Evolutionary conservation across 108 stramenopile genomes (phyloP), one percentile per base, ranked within the genome.

Genomic region (Cyclotella baltica): DNA sequence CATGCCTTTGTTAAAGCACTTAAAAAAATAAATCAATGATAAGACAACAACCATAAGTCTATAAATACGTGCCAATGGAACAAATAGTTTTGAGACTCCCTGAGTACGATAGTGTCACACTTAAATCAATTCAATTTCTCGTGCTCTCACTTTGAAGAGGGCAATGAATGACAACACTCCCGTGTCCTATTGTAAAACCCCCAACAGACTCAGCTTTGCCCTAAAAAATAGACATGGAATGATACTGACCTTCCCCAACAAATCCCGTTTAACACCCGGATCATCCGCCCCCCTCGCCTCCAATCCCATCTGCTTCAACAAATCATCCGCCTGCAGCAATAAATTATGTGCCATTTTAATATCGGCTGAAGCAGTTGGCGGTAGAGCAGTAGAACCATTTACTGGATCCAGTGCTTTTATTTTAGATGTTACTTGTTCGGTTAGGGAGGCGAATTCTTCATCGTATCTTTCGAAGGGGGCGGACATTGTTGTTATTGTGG

Each of bases 291-390:
- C 88, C 29, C 97, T 80, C 6, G 95, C 96, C 66, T 98, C 98
- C 56, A 98, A 67, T 19, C 92, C 91, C 98, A 98, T 98, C 85
- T 98, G 97, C 74, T 98, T 97, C 55, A 98, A 72, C 35, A 97
- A 75, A 67, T 97, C 96, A 43, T 93, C 94, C 70, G 96, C 94
- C 83, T 98, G 96, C 19, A 74, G 72, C 37, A 98, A 29, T 50
- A 97, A 76, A 62, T 78, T 87, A 23, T 83, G 75, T 34, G 92
- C 87, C 62, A 87, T 75, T 69, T 88, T 84, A 27, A 86, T 11
- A 46, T 85, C 83, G 4, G 85, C 63, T 18, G 58, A 53, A 65
- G 83, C 75, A n/a, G 85, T 79, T 37, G 83, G 62, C 28, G 70
- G 70, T 25, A 66, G 51, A 73, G 77, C 19, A 30, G 1, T 5